A percentile compares a stretch with the other conserved stretches of the same genome.
Conservation (phyloP, 2,329 filamentous ascomycete genomes). For the Colletotrichum horii region DNA sequence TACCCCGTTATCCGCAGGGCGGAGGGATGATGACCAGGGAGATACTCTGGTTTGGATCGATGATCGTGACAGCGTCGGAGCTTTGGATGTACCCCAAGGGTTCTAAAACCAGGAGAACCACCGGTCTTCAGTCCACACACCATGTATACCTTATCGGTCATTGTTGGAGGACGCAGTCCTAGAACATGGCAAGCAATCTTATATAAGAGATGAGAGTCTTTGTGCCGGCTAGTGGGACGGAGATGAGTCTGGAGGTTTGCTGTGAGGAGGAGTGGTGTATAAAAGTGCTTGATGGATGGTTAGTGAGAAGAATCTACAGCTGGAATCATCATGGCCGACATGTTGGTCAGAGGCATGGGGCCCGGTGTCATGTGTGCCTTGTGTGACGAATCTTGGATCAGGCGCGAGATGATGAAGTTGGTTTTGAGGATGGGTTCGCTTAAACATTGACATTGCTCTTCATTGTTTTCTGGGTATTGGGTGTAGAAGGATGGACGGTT, state of each 20-base stretch:
- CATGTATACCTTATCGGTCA: not conserved
- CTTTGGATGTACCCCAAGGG: not conserved
- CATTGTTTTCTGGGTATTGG: fast-evolving
- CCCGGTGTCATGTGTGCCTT: not conserved
- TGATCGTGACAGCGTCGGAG: fast-evolving
- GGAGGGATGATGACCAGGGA: fast-evolving
- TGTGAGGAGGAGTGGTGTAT: too few relatives aligned
- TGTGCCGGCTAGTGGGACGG: fast-evolving
- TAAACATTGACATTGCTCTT: not conserved
- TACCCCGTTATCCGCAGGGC: fast-evolving
- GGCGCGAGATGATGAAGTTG: not conserved
- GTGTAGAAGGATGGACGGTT: not conserved
- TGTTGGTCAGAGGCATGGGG: too few relatives aligned
- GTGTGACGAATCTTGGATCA: not conserved
- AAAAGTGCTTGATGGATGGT: too few relatives aligned
- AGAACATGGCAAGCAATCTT: not conserved
- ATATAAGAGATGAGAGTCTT: not conserved
- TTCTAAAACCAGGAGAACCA: not conserved
- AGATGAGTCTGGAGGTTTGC: not conserved
- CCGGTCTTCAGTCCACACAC: too few relatives aligned
- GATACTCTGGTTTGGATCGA: fast-evolving
- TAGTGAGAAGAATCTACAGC: too few relatives aligned
- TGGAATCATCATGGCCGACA: too few relatives aligned
- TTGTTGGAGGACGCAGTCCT: not conserved
- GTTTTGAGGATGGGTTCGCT: not conserved